A percentile compares a stretch with the other conserved stretches of the same genome.
These are phyloP conservation scores for Lactarius deliciosus DNA, from an alignment of 768 basidiomycete species.

Conservation along the genomic window DNA sequence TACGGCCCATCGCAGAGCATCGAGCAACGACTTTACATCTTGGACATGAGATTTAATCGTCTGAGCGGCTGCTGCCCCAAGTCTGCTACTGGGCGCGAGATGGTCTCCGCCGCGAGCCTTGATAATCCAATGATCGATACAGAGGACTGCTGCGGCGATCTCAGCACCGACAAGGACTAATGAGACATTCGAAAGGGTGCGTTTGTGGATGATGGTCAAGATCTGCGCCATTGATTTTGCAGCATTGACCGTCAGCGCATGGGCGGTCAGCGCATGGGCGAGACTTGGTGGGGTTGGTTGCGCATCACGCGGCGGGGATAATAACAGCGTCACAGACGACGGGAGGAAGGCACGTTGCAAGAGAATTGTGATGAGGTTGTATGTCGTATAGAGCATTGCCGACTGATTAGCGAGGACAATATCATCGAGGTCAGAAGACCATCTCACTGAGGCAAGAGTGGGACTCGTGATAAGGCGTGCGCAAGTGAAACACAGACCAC, in stretches of 20 bases:
- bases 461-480: background rate
- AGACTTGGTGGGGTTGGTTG: background rate
- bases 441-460: conserved; percentile 35
- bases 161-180: conserved; percentile 25
- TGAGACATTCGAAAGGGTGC: conserved; percentile 26
- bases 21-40: conserved; percentile 20
- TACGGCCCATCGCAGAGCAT: conserved; percentile 25
- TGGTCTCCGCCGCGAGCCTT: conserved; percentile 18
- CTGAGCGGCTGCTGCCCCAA: background rate
- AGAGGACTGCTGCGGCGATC: conserved; percentile 24
- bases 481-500: background rate
- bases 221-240: conserved; percentile 24
- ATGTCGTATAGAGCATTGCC: conserved; percentile 44
- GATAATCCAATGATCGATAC: conserved; percentile 27
- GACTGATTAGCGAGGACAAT: conserved; percentile 43
- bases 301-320: conserved; percentile 5
- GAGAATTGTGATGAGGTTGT: conserved; percentile 66
- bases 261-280: conserved; percentile 21
- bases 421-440: conserved; percentile 46
- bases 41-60: conserved; percentile 21
- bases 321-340: conserved; percentile 15
- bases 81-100: conserved; percentile 4
- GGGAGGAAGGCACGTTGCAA: conserved; percentile 80
- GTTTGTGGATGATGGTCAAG: conserved; percentile 21
- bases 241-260: conserved; percentile 22